These are phyloP conservation scores for Papiliotrema nemorosa DNA, from an alignment of 1,284 basidiomycete genomes.

Conservation along the genomic window DNA sequence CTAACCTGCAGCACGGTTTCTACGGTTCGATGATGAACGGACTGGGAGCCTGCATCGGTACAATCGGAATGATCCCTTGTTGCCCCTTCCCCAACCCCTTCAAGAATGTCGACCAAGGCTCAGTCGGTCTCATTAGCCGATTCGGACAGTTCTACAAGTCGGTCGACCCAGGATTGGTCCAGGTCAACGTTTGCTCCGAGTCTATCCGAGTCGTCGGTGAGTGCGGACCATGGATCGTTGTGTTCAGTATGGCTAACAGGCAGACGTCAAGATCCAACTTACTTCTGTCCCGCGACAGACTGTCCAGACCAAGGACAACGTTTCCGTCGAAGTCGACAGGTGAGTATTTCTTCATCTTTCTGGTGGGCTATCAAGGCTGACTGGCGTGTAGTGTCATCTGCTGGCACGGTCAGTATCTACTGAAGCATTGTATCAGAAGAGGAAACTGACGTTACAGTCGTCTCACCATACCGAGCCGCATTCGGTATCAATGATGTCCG, in stretches of 20 bases:
- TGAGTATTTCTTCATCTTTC: neutral
- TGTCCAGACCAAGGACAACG: conserved; percentile 70
- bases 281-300: conserved; percentile 78
- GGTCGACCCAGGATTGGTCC: conserved; percentile 86
- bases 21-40: conserved; percentile 77
- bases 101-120: conserved; percentile 40
- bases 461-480: conserved; percentile 78
- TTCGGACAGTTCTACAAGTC: conserved; percentile 94
- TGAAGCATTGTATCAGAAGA: too few species aligned
- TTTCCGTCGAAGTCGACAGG: conserved; percentile 45
- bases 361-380: too few species aligned
- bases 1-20: conserved; percentile 69
- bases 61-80: conserved; percentile 78
- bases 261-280: conserved; percentile 91
- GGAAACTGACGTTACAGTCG: conserved; percentile 15
- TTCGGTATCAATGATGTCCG: conserved; percentile 88
- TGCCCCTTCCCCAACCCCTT: conserved; percentile 63
- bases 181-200: conserved; percentile 92
- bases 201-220: conserved; percentile 61
- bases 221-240: conserved; percentile 7
- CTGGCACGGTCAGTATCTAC: conserved; percentile 50
- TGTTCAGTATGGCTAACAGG: neutral
- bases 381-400: conserved; percentile 24
- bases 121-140: conserved; percentile 68
- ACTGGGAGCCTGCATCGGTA: conserved; percentile 48